These are phyloP conservation scores for Auxenochlorella pyrenoidosa DNA, from an alignment of 139 green algal genomes.

Conservation along the genomic window DNA sequence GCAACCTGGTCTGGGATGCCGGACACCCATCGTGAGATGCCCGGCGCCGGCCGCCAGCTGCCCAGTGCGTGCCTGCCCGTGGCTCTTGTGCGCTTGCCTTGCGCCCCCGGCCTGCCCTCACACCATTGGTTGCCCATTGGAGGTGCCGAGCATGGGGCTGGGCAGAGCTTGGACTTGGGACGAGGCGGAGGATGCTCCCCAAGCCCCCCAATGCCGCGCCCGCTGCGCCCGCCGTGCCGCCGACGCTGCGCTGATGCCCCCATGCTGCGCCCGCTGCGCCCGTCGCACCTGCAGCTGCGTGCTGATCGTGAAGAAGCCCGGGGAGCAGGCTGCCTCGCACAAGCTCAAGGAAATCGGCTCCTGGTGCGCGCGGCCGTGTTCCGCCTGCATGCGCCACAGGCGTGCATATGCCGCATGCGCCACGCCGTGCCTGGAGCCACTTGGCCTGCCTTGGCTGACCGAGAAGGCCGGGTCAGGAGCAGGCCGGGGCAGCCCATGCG, in stretches of 20 bases:
- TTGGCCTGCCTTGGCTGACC: no score
- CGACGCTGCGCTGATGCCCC: no score
- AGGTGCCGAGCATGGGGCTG: no score
- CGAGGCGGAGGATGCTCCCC: background rate
- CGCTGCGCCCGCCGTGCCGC: background rate
- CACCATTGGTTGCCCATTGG: no score
- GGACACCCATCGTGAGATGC: constrained; percentile 43
- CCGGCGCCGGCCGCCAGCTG: background rate
- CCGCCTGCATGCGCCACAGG: no score
- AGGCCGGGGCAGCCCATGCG: no score
- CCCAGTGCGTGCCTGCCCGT: background rate
- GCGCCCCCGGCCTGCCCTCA: no score
- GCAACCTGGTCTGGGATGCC: constrained; percentile 65
- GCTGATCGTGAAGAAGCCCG: constrained; percentile 87
- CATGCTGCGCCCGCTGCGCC: background rate
- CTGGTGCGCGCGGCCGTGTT: constrained; percentile 65
- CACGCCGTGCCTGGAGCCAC: no score
- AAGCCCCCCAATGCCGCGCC: background rate
- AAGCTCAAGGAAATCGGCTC: constrained; percentile 72
- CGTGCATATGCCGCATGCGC: no score
- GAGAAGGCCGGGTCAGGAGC: no score
- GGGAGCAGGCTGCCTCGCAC: constrained; percentile 52
- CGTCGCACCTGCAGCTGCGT: constrained; percentile 27
- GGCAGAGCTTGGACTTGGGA: background rate
- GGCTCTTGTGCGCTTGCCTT: no score